Percentiles rank a stretch among this genome's conserved stretches.
These are phyloP conservation scores for Nematodospora anomalae DNA, from an alignment of 1,139 yeast genomes.

Conservation along the genomic window DNA sequence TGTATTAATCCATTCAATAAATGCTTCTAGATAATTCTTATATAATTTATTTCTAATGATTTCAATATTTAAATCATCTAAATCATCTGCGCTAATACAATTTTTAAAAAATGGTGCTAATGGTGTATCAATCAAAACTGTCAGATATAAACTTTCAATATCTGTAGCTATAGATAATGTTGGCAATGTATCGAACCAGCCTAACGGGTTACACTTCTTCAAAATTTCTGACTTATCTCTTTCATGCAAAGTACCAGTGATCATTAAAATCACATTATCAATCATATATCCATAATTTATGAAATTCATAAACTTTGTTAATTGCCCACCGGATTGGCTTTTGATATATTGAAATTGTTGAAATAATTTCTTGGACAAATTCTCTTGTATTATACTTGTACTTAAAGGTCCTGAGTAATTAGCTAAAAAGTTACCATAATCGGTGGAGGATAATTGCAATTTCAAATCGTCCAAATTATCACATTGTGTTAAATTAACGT, in stretches of 20 bases:
- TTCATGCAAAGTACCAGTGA: conserved; percentile 95
- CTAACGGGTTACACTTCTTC: conserved; percentile 91
- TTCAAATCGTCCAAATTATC: conserved; percentile 92
- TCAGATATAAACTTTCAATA: conserved; percentile 84
- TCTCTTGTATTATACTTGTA: conserved; percentile 80
- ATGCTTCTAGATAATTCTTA: conserved; percentile 91
- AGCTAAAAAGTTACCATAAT: conserved; percentile 87
- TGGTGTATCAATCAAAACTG: conserved; percentile 96
- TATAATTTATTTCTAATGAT: conserved; percentile 88
- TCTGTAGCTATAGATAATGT: conserved; percentile 94
- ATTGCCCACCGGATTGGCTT: conserved; percentile 78
- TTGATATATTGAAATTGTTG: conserved; percentile 84
- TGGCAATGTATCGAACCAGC: conserved; percentile 98
- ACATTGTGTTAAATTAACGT: conserved; percentile 91
- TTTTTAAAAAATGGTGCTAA: conserved; percentile 94
- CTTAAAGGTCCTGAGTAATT: conserved; percentile 80
- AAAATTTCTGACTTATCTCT: conserved; percentile 86
- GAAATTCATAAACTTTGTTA: conserved; percentile 82
- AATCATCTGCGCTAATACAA: conserved; percentile 88
- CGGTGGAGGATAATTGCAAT: conserved; percentile 91
- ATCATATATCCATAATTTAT: conserved; percentile 97
- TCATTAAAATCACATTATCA: conserved; percentile 93
- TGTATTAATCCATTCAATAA: conserved; percentile 59
- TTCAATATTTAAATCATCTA: conserved; percentile 94
- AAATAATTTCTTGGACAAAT: conserved; percentile 71